Evolutionary conservation across 345 rosid species (phyloP), one percentile per base, ranked within the genome.

Genomic region (Pugionium dolabratum): DNA sequence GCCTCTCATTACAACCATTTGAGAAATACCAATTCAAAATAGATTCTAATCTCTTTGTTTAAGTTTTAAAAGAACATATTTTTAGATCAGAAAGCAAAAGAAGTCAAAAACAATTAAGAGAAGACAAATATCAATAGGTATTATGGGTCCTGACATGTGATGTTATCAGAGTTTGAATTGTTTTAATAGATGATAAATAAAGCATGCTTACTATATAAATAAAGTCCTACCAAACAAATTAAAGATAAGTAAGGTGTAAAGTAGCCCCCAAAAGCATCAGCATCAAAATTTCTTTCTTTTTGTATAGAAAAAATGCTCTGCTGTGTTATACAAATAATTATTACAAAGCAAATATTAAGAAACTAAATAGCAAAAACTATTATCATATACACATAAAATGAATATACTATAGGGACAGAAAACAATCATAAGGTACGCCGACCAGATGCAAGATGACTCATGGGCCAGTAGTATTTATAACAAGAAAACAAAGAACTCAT

Each of bases 401-500:
- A 44, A 6, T 36, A 47, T 62, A 55, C 55, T 63, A 39, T 47
- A 55, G 6, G n/a, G 32, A 62, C 43, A 56, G 8, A 49, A 56
- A 30, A 43, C 61, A 64, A 72, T 64, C 66, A 58, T 50, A 48
- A 29, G 76, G 66, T 50, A 37, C 62, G 62, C 72, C 72, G 76
- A 66, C 76, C 67, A 73, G 62, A 59, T 52, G 72, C 62, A 51
- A 32, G 56, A 55, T 52, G 76, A 72, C 56, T 72, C 71, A 73
- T 66, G 67, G 30, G 7, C 2, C 32, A 36, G 18, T 18, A 18
- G 18, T 18, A 18, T 18, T 18, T 18, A 18, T 18, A 18, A 50
- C 51, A 73, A 66, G 67, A 66, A 73, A 51, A 73, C 67, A 73
- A 71, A 66, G 0, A 54, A 34, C 45, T 27, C 54, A 28, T 34